Evolutionary conservation across 2,329 filamentous ascomycete genomes (phyloP).

Genomic region (Fusarium sp.): DNA sequence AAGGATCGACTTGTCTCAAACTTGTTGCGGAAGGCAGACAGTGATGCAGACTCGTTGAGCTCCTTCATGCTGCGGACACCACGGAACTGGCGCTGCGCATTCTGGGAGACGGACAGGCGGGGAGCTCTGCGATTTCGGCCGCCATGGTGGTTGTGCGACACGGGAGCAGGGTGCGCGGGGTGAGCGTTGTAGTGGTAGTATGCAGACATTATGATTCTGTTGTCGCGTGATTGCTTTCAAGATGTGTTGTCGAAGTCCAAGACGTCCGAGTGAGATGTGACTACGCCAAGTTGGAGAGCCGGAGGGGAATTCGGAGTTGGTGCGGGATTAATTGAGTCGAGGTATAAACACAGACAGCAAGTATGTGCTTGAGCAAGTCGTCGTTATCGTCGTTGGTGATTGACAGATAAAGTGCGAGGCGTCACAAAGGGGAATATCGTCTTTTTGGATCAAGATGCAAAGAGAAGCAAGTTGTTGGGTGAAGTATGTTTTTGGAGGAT

Average conservation of each 20-base stretch:
- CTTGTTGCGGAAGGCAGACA: constrained; percentile 83
- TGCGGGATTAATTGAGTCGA: constrained; percentile 46
- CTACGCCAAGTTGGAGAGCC: constrained; percentile 24
- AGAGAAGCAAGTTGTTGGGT: constrained; percentile 35
- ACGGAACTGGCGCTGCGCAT: constrained; percentile 87
- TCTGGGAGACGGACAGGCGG: constrained; percentile 82
- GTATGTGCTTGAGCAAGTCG: constrained; percentile 19
- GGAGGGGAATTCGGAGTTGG: constrained; percentile 28
- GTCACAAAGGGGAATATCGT: constrained; percentile 18
- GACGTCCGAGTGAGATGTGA: neutral
- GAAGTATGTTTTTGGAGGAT: constrained; percentile 35
- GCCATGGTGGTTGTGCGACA: constrained; percentile 82
- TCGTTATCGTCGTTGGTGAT: constrained; percentile 20
- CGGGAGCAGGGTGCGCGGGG: constrained; percentile 67
- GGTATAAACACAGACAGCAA: constrained; percentile 30
- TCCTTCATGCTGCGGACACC: constrained; percentile 89
- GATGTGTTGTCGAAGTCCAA: constrained; percentile 1
- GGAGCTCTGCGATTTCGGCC: constrained; percentile 88
- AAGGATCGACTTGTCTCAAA: constrained; percentile 95
- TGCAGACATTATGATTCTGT: constrained; percentile 66
- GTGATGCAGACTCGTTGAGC: constrained; percentile 79
- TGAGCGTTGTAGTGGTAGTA: constrained; percentile 73
- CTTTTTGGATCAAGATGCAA: constrained; percentile 12
- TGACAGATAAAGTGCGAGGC: constrained; percentile 26
- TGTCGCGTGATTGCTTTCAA: neutral